Conservation (phyloP, 306 rosid species). For the Castanea sativa region DNA sequence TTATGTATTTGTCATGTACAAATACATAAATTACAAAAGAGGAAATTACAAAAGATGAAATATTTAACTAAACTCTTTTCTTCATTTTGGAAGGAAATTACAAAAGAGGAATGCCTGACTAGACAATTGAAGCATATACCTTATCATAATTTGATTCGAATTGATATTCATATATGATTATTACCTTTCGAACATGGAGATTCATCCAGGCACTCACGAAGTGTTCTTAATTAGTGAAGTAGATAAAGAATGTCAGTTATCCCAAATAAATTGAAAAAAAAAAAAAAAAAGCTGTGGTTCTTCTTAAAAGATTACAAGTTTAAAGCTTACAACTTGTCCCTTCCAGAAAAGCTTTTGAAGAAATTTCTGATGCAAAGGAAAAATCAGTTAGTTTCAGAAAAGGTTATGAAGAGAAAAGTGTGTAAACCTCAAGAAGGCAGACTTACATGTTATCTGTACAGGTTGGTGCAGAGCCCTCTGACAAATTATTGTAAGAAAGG, state of each 20-base stretch:
- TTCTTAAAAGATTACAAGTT: neutral
- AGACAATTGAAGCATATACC: neutral
- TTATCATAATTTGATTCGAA: neutral
- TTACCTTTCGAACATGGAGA: constrained; percentile 22
- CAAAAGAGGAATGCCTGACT: no score
- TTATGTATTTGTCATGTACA: no score
- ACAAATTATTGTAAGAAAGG: constrained; percentile 28
- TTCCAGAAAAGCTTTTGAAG: constrained; percentile 16
- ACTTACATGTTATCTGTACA: constrained; percentile 10
- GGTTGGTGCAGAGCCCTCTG: neutral
- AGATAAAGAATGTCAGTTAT: neutral
- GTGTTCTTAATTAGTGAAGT: neutral
- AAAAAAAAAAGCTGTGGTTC: neutral
- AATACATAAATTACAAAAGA: no score
- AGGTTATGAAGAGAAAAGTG: neutral
- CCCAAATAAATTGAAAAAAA: neutral
- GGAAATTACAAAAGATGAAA: no score
- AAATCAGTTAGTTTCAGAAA: neutral
- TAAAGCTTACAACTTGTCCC: constrained; percentile 17
- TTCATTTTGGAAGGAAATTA: no score
- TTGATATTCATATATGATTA: neutral
- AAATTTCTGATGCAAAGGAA: constrained; percentile 11
- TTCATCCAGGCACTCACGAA: neutral
- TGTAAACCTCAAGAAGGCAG: neutral
- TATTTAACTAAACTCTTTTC: no score